Conservation (phyloP, 176 grass and related monocot species). For the Aegilops speltoides region DNA sequence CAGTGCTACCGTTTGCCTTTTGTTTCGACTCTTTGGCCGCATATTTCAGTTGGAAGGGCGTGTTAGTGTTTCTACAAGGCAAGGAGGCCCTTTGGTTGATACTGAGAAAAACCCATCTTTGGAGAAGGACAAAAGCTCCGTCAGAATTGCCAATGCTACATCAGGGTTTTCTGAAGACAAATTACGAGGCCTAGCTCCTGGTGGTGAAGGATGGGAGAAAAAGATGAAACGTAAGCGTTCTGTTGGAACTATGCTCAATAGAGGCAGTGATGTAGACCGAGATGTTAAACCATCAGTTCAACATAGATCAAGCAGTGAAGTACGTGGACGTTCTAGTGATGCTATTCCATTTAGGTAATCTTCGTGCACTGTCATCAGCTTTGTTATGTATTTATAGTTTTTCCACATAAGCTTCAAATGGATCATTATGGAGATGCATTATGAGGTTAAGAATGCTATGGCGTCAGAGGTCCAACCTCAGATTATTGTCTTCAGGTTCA, state of each 20-base stretch:
- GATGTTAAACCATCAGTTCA: conserved; percentile 50
- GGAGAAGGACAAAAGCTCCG: conserved; percentile 66
- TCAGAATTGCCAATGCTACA: conserved; percentile 35
- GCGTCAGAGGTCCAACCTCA: not conserved
- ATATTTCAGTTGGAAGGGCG: conserved; percentile 60
- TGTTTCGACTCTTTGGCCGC: not conserved
- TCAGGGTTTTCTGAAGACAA: conserved; percentile 58
- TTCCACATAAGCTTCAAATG: not conserved
- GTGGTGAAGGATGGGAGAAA: conserved; percentile 71
- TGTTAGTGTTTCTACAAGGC: conserved; percentile 41
- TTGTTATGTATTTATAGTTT: not conserved
- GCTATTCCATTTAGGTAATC: conserved; percentile 37
- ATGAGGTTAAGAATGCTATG: conserved; percentile 4
- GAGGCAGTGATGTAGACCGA: conserved; percentile 51
- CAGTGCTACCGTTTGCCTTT: not conserved
- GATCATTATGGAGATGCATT: not conserved
- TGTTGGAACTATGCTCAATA: conserved; percentile 71
- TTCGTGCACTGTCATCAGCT: not conserved
- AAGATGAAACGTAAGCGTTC: conserved; percentile 70
- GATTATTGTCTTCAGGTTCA: not conserved
- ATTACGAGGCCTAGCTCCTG: conserved; percentile 55
- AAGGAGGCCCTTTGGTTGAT: conserved; percentile 43
- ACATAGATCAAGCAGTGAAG: conserved; percentile 49
- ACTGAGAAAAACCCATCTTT: conserved; percentile 41
- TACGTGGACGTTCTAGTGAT: conserved; percentile 37